These are phyloP conservation scores for Raphidocelis subcapitata DNA, from an alignment of 139 green algal genomes.

Conservation along the genomic window DNA sequence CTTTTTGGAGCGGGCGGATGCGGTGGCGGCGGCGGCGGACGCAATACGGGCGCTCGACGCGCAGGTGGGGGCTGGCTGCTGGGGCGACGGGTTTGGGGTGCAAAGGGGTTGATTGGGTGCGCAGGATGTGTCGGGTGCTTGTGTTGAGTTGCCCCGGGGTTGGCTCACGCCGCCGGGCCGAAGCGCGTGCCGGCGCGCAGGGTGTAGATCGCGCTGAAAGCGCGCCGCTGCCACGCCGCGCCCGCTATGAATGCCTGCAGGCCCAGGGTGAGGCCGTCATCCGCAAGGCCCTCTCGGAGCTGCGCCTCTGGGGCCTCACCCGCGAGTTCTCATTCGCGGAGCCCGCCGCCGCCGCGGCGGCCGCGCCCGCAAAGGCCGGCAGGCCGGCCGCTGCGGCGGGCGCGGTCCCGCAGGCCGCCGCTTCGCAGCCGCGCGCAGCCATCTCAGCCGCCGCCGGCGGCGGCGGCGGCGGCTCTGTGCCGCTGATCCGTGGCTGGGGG, in stretches of 20 bases:
- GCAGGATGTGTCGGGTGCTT: no score
- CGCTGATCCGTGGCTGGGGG: slow-evolving; percentile 83
- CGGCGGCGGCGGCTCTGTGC: slow-evolving; percentile 20
- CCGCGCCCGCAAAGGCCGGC: background rate
- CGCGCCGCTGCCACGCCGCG: no score
- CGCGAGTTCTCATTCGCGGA: slow-evolving; percentile 60
- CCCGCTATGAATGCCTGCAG: slow-evolving; percentile 18
- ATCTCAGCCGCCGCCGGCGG: background rate
- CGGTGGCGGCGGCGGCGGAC: slow-evolving; percentile 51
- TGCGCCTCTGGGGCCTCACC: slow-evolving; percentile 77
- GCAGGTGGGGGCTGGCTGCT: slow-evolving; percentile 30
- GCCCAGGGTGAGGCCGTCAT: slow-evolving; percentile 75
- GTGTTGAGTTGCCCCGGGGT: no score
- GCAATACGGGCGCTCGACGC: slow-evolving; percentile 69
- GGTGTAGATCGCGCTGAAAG: no score
- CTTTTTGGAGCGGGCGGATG: slow-evolving; percentile 68
- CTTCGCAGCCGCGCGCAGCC: background rate
- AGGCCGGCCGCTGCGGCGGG: no score
- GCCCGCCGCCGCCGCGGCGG: background rate
- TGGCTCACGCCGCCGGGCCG: no score
- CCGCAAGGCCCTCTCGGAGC: slow-evolving; percentile 75
- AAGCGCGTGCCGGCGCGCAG: no score
- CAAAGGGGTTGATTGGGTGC: no score
- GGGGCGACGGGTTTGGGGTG: background rate
- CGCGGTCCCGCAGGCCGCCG: background rate